These are phyloP conservation scores for Colletotrichum caudatum DNA, from an alignment of 2,329 filamentous ascomycete species.

Conservation along the genomic window DNA sequence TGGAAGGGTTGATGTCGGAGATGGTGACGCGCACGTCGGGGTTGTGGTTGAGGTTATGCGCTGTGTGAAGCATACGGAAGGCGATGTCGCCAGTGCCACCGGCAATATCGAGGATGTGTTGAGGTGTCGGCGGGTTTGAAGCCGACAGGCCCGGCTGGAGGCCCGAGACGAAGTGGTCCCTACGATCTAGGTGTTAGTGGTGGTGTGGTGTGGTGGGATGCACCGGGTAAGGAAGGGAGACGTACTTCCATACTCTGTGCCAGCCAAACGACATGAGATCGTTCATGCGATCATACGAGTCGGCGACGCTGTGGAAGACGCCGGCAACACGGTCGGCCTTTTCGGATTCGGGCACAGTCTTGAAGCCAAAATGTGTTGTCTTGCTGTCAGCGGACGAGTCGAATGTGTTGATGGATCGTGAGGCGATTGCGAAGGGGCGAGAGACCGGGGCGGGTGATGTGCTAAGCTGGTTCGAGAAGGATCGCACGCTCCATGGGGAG, in stretches of 20 bases:
- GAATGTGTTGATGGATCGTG: slow-evolving; percentile 45
- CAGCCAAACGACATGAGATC: slow-evolving; percentile 98
- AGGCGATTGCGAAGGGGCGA: slow-evolving; percentile 48
- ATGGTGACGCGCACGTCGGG: slow-evolving; percentile 86
- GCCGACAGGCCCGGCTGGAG: slow-evolving; percentile 82
- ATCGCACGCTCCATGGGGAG: slow-evolving; percentile 29
- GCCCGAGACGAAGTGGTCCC: slow-evolving; percentile 91
- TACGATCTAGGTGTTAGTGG: slow-evolving; percentile 46
- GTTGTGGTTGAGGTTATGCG: slow-evolving; percentile 78
- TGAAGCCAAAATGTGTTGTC: slow-evolving; percentile 91
- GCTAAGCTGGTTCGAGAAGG: slow-evolving; percentile 19
- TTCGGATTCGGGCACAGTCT: slow-evolving; percentile 83
- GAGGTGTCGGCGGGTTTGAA: slow-evolving; percentile 58
- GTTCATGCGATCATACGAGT: slow-evolving; percentile 98
- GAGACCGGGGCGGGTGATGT: slow-evolving; percentile 3
- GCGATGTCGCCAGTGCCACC: slow-evolving; percentile 98
- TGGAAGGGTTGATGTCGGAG: slow-evolving; percentile 94
- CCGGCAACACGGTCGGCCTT: slow-evolving; percentile 80
- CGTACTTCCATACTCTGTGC: slow-evolving; percentile 91
- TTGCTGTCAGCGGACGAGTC: slow-evolving; percentile 52
- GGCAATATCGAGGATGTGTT: slow-evolving; percentile 93
- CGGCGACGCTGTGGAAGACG: slow-evolving; percentile 95
- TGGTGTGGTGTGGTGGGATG: not conserved
- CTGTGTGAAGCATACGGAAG: slow-evolving; percentile 93
- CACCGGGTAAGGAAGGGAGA: slow-evolving; percentile 35